Evolutionary conservation across 352 stramenopile species (phyloP).

Genomic region (Globisporangium cystogenes): DNA sequence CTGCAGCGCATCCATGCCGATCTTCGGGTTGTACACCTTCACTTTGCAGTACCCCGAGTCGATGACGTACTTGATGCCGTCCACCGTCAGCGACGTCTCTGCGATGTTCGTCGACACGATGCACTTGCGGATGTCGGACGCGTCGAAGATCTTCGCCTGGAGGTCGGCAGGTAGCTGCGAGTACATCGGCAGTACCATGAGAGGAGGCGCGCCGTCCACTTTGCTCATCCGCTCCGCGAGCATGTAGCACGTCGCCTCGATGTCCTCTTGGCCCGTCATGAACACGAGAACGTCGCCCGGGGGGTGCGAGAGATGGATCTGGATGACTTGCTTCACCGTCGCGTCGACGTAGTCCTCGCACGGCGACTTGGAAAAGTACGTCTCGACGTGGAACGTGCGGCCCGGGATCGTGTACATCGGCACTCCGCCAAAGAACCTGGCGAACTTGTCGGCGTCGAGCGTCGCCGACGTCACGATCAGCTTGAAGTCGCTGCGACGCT

Average conservation of each 20-base stretch:
- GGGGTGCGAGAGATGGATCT: slow-evolving; percentile 97
- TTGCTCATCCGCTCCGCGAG: slow-evolving; percentile 94
- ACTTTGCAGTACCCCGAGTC: slow-evolving; percentile 98
- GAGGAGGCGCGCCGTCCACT: slow-evolving; percentile 88
- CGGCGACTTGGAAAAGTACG: slow-evolving; percentile 90
- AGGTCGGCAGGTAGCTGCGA: slow-evolving; percentile 97
- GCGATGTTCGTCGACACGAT: slow-evolving; percentile 98
- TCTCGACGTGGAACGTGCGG: slow-evolving; percentile 82
- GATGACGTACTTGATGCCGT: slow-evolving; percentile 98
- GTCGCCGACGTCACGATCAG: slow-evolving; percentile 94
- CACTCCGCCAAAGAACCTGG: slow-evolving; percentile 95
- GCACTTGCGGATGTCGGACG: slow-evolving; percentile 93
- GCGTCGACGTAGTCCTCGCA: slow-evolving; percentile 98
- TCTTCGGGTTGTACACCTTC: slow-evolving; percentile 99
- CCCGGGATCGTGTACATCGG: slow-evolving; percentile 97
- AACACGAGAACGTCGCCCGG: slow-evolving; percentile 98
- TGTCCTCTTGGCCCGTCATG: slow-evolving; percentile 99
- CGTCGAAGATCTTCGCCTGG: slow-evolving; percentile 98
- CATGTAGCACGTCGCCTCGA: slow-evolving; percentile 94
- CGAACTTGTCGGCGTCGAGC: slow-evolving; percentile 97
- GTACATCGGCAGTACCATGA: slow-evolving; percentile 99
- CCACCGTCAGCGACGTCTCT: slow-evolving; percentile 94
- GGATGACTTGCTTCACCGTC: slow-evolving; percentile 96
- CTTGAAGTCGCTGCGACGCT: slow-evolving; percentile 87
- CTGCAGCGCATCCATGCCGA: slow-evolving; percentile 98